Evolutionary conservation across 2,329 filamentous ascomycete genomes (phyloP).

Genomic region (Alternaria metachromatica): DNA sequence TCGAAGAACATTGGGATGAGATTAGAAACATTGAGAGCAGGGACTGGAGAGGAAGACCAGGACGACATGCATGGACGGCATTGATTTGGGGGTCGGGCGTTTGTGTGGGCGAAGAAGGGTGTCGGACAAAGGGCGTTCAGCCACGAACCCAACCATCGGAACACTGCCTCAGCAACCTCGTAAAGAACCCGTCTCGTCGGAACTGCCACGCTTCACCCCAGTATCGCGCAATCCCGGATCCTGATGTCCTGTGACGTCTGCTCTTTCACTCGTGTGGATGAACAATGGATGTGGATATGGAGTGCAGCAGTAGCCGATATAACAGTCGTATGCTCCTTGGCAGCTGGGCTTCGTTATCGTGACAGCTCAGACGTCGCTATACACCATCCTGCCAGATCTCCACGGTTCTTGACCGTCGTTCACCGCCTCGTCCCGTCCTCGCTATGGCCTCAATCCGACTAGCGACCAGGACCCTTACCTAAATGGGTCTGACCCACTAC

Average conservation of each 20-base stretch:
- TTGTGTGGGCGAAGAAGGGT: not conserved
- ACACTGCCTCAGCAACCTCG: slow-evolving; percentile 15
- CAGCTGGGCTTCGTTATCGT: not conserved
- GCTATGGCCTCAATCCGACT: not conserved
- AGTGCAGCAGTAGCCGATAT: not conserved
- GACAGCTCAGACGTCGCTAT: not conserved
- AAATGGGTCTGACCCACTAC: not conserved
- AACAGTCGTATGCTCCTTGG: not conserved
- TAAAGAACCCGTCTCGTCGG: slow-evolving; percentile 18
- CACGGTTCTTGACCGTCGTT: not conserved
- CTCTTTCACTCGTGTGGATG: not conserved
- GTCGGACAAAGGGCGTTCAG: slow-evolving; percentile 10
- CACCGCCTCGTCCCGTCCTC: not conserved
- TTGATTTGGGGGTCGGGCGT: not conserved
- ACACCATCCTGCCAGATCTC: not conserved
- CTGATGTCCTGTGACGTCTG: slow-evolving; percentile 3
- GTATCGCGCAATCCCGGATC: slow-evolving; percentile 19
- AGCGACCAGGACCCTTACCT: slow-evolving; percentile 1
- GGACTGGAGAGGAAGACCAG: not conserved
- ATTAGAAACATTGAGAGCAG: not conserved
- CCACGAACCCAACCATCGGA: slow-evolving; percentile 13
- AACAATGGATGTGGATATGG: not conserved
- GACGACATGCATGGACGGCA: not conserved
- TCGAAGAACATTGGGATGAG: not conserved
- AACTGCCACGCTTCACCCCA: slow-evolving; percentile 8